Evolutionary conservation across 2,329 filamentous ascomycete species (phyloP), one percentile per base, ranked within the genome.

Genomic region (Aschersonia sp.): DNA sequence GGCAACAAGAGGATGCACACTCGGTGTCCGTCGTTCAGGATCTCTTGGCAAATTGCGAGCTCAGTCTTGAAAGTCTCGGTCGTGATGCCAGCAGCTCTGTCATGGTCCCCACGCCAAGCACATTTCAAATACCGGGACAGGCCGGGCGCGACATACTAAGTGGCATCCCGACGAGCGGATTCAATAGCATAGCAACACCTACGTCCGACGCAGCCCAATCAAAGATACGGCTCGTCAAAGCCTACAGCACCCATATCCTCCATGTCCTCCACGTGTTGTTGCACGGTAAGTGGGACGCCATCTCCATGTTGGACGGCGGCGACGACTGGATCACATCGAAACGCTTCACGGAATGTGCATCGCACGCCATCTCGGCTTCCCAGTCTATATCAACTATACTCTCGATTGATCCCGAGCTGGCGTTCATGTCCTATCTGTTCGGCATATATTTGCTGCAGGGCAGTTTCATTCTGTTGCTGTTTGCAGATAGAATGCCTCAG

Each of bases 371-470:
- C 45, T 63, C 65, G 1, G 70, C 70, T 0, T 68, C 68, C 2
- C 63, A 70, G 42, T 66, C 66, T 2, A 63, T 73, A 12, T 66
- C 64, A 11, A 59, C 65, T 7, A 73, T 74, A 46, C 58, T 74
- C 6, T 58, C 62, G 2, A 59, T 66, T n/a, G 71, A 74, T 51
- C 68, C 68, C 4, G 70, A 73, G 50, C 59, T 74, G 32, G 67
- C 66, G 0, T 74, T 73, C 46, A 73, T 73, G 68, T 69, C 71
- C 1, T 74, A 72, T 52, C 59, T 74, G 4, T 73, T 73, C 46
- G 70, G 71, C 1, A 72, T 73, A 6, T 76, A 74, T 48, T 59
- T 74, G 0, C 59, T 74, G 4, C 70, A 73, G 45, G 70, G 71
- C 0, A 73, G 69, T 51, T 72, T 73, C 45, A 67, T 72, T 22